Conservation (phyloP, 1,284 basidiomycete genomes). For the Cryptococcus sp. region DNA sequence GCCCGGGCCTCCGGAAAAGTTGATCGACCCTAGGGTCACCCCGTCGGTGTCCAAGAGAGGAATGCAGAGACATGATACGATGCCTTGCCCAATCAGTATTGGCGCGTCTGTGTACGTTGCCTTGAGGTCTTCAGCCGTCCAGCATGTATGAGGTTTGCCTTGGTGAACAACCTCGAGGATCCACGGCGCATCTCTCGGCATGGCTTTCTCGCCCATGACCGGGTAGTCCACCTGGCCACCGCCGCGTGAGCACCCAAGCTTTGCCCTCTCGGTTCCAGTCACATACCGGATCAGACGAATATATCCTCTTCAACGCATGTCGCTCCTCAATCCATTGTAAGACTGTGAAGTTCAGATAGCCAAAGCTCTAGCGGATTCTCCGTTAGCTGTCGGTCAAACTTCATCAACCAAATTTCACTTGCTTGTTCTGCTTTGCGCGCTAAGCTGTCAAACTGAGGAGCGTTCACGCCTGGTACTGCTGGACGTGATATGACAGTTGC, state of each 20-base stretch:
- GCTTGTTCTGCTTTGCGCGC: constrained; percentile 1
- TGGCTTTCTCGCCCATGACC: constrained; percentile 5
- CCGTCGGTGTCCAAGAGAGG: background rate
- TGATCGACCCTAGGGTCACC: background rate
- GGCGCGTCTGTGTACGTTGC: constrained; percentile 1
- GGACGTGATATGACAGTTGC: constrained; percentile 5
- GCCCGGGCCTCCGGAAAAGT: constrained; percentile 1
- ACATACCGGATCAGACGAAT: constrained; percentile 6
- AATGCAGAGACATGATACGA: background rate
- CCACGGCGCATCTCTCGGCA: constrained; percentile 8
- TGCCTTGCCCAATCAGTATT: background rate
- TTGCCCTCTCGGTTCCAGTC: too few species aligned
- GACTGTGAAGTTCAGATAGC: constrained; percentile 4
- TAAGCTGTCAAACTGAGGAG: constrained; percentile 6
- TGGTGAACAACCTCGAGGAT: background rate
- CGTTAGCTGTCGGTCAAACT: too few species aligned
- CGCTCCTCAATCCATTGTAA: constrained; percentile 5
- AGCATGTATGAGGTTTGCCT: constrained; percentile 1
- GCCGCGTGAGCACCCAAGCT: too few species aligned
- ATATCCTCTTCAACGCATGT: constrained; percentile 6
- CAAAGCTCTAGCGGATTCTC: background rate
- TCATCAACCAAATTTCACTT: too few species aligned
- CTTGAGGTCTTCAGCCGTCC: constrained; percentile 2
- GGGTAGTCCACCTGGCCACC: constrained; percentile 4
- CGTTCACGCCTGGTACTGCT: constrained; percentile 5